Base-by-base conservation (phyloP, 73 alveolate genomes). In the Paramecium biaurelia region DNA sequence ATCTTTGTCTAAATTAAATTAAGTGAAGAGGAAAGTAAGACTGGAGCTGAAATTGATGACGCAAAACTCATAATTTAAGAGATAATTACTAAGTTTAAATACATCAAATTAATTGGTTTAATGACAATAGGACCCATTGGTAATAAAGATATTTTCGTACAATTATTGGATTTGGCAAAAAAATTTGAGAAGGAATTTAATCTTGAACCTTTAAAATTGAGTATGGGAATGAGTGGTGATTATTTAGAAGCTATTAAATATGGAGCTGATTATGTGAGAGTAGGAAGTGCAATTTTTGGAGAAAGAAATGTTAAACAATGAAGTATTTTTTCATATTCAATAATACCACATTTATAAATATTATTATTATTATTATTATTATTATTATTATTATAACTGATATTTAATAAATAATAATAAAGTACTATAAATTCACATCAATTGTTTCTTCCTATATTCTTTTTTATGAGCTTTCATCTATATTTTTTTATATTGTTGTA, bases 221-320 rank as follows among this genome's bases (percentile, higher is more conserved):
- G 97, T 30, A 96, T 97, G 96, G 99, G 99, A 10, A 97, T 98
- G 56, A 93, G 98, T 32, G 97, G 95, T 38, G 99, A 97, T 85
- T 97, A 72, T 94, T 97, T 95, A 76, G 96, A 92, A 23, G 99
- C 99, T 23, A 96, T 97, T 35, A 68, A 92, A 42, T 95, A 93
- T 23, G 99, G 99, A 35, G 95, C 99, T 45, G 97, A 95, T 86
- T 96, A 94, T 84, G 98, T 96, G 7, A 97, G 99, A 93, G 95
- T 97, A 18, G 99, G 99, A 18, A 96, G 97, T 70, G 96, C 94
- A 63, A 96, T 97, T 7, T 97, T 97, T 93, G 99, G 98, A 42
- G 93, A 68, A 18, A 95, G 98, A 92, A 95, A 74, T 63, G 84
- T 63, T 14, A 4, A 63, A 26, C 9, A 63, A 30, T 63, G 84